Conservation (phyloP, 495 filamentous ascomycete species). For the Daldinia decipiens region DNA sequence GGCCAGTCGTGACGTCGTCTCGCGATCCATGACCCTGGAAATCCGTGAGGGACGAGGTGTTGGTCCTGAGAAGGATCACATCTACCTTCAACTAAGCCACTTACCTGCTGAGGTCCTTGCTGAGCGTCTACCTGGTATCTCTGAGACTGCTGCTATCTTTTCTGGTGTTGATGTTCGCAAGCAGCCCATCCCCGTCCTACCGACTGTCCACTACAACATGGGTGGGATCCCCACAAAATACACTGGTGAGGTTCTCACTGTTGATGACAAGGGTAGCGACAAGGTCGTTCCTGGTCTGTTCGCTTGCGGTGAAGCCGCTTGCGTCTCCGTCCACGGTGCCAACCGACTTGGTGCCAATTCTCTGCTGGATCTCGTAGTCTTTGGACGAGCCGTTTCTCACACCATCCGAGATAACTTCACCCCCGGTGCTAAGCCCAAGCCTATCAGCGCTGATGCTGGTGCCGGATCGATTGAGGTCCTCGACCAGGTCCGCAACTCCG, state of each 20-base stretch:
- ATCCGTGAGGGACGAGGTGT: conserved; percentile 97
- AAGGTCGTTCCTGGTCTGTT: conserved; percentile 95
- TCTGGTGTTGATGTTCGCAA: conserved; percentile 95
- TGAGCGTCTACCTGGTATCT: conserved; percentile 97
- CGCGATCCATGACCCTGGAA: conserved; percentile 96
- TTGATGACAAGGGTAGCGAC: conserved; percentile 85
- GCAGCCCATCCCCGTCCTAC: conserved; percentile 95
- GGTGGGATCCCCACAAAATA: conserved; percentile 97
- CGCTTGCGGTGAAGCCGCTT: conserved; percentile 96
- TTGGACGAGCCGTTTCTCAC: conserved; percentile 95
- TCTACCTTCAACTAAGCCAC: conserved; percentile 96
- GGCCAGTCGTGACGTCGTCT: conserved; percentile 91
- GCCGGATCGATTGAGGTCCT: conserved; percentile 85
- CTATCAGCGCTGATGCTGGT: conserved; percentile 83
- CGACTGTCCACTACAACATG: conserved; percentile 99
- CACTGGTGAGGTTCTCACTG: conserved; percentile 91
- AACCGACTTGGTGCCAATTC: conserved; percentile 98
- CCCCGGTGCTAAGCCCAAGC: conserved; percentile 78
- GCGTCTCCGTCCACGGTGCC: conserved; percentile 96
- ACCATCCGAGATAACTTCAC: conserved; percentile 91
- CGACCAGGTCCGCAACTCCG: conserved; percentile 82
- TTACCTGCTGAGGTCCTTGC: conserved; percentile 88
- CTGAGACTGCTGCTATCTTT: conserved; percentile 96
- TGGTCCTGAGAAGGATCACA: conserved; percentile 94
- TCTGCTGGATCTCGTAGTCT: conserved; percentile 94